phyloP scores from a whole-genome alignment of 2,329 filamentous ascomycete genomes.

The Diaporthe sp. region DNA sequence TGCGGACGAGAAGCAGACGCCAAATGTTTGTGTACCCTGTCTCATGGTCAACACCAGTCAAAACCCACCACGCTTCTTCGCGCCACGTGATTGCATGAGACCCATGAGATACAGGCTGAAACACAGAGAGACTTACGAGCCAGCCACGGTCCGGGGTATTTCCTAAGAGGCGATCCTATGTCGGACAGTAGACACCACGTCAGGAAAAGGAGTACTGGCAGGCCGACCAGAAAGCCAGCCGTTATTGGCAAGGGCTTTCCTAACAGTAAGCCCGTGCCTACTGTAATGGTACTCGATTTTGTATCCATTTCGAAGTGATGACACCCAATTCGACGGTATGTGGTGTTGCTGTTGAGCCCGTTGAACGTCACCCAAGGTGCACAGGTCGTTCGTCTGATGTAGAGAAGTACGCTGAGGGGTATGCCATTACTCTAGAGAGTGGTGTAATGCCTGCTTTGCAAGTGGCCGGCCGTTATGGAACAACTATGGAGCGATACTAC shows the following conservation, averaged over 20 bases:
- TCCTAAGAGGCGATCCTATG: neutral
- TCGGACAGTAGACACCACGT: neutral
- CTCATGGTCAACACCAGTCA: fast-evolving
- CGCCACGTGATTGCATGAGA: no score
- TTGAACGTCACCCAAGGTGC: no score
- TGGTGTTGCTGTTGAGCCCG: no score
- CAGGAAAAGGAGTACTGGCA: neutral
- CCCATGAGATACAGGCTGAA: neutral
- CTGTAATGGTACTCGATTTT: neutral
- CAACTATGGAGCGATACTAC: neutral
- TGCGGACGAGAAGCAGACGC: neutral
- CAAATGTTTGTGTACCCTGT: neutral
- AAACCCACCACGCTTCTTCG: no score
- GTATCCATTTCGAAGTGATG: neutral
- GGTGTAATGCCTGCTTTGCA: neutral
- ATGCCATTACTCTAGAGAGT: no score
- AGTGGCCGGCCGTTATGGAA: neutral
- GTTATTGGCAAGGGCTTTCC: neutral
- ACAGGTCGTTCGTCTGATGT: no score
- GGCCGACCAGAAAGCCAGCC: neutral
- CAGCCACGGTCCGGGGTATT: neutral
- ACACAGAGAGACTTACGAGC: neutral
- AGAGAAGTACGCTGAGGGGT: neutral
- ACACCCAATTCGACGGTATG: no score
- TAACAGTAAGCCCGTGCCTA: neutral